Evolutionary conservation across 495 filamentous ascomycete species (phyloP).

Genomic region (Podospora bellae-mahoneyi): DNA sequence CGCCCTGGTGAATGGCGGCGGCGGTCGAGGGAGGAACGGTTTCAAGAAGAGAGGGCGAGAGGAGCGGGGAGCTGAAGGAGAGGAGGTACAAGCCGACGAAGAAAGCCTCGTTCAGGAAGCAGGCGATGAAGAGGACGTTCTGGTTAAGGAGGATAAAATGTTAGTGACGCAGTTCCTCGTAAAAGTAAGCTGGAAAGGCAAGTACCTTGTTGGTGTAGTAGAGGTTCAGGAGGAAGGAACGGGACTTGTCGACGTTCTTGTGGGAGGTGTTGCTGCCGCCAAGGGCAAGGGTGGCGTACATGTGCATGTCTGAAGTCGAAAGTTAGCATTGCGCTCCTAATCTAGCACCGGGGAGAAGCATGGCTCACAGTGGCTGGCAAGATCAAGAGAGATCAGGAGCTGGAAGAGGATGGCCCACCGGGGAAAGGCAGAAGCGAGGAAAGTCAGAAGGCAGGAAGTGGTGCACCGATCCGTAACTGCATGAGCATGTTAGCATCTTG

Average conservation of each 20-base stretch:
- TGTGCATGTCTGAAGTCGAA: constrained; percentile 66
- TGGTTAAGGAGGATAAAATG: constrained; percentile 34
- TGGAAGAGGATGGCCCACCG: constrained; percentile 93
- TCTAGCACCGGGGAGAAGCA: neutral
- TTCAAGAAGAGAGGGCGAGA: constrained; percentile 76
- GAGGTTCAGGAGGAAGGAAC: constrained; percentile 79
- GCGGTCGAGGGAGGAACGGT: constrained; percentile 45
- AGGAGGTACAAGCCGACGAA: constrained; percentile 98
- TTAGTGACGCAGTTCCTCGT: constrained; percentile 1
- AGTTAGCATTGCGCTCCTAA: neutral
- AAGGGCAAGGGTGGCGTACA: constrained; percentile 89
- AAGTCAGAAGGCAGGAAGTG: constrained; percentile 88
- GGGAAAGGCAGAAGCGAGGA: constrained; percentile 87
- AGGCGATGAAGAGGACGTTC: constrained; percentile 89
- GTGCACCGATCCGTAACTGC: constrained; percentile 76
- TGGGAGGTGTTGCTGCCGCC: constrained; percentile 75
- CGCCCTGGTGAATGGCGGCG: constrained; percentile 58
- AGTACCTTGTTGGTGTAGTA: constrained; percentile 96
- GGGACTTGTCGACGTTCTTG: constrained; percentile 82
- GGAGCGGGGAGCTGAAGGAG: constrained; percentile 83
- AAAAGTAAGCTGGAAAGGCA: constrained; percentile 9
- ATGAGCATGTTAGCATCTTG: neutral
- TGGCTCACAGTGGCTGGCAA: constrained; percentile 72
- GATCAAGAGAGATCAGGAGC: constrained; percentile 80
- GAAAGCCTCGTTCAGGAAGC: constrained; percentile 87